Conservation (phyloP, 495 filamentous ascomycete genomes). For the Neurospora sp. region DNA sequence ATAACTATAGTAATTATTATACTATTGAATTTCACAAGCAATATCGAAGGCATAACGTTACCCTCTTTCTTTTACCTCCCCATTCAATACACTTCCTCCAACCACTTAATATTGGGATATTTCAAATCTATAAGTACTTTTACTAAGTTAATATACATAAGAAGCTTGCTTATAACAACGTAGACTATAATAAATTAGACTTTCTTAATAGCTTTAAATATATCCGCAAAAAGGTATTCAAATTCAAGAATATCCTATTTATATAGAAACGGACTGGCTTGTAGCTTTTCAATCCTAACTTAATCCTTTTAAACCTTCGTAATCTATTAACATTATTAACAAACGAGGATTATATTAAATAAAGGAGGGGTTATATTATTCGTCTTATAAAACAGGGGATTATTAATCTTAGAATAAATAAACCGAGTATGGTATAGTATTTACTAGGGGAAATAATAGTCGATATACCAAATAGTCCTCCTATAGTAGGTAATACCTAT, state of each 20-base stretch:
- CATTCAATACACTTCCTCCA: not conserved
- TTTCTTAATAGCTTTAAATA: not conserved
- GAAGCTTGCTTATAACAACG: not conserved
- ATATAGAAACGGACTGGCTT: too few relatives aligned
- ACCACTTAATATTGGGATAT: not conserved
- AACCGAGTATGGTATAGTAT: too few relatives aligned
- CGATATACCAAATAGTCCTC: too few relatives aligned
- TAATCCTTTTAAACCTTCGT: too few relatives aligned
- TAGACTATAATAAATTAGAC: not conserved
- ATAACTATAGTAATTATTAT: not conserved
- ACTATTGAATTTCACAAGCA: not conserved
- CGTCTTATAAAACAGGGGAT: too few relatives aligned
- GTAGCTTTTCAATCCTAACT: too few relatives aligned
- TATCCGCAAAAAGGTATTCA: fast-evolving
- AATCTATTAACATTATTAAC: too few relatives aligned
- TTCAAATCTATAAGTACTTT: not conserved
- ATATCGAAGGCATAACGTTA: not conserved
- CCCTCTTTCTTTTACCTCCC: not conserved
- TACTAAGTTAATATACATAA: not conserved
- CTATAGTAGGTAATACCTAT: too few relatives aligned
- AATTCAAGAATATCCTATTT: fast-evolving
- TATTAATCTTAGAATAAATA: too few relatives aligned
- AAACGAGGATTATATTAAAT: too few relatives aligned
- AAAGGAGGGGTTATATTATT: too few relatives aligned
- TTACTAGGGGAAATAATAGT: too few relatives aligned